A percentile compares a stretch with the other conserved stretches of the same genome.
phyloP scores from a whole-genome alignment of 306 rosid genomes.

The Inga oerstediana region DNA sequence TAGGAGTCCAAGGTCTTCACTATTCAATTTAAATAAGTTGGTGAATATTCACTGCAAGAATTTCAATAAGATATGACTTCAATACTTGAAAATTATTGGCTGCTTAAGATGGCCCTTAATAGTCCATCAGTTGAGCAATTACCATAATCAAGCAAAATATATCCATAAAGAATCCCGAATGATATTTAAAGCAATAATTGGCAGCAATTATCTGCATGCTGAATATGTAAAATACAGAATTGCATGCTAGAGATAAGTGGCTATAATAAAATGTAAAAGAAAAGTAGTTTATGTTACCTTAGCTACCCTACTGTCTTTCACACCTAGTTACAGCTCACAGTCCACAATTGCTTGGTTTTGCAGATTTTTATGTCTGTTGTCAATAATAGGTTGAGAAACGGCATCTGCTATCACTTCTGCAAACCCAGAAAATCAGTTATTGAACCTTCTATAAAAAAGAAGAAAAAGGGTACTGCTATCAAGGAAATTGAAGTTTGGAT shows the following conservation, averaged over 20 bases:
- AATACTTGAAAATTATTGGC: neutral
- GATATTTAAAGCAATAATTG: neutral
- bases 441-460: neutral
- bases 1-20: neutral
- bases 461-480: neutral
- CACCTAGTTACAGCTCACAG: slow-evolving; percentile 3
- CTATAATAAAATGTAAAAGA: slow-evolving; percentile 6
- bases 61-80: neutral
- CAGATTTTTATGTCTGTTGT: neutral
- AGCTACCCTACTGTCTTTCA: slow-evolving; percentile 6
- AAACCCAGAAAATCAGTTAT: neutral
- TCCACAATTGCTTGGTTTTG: neutral
- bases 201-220: neutral
- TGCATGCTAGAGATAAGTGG: neutral
- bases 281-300: slow-evolving; percentile 4
- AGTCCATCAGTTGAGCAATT: neutral
- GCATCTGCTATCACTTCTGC: slow-evolving; percentile 19
- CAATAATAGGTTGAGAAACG: neutral
- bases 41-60: neutral
- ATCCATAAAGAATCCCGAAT: neutral
- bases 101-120: neutral
- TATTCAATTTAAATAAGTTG: neutral
- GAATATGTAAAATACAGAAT: neutral
- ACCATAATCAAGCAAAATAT: neutral
- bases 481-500: neutral